phyloP scores from a whole-genome alignment of 768 basidiomycete genomes.

The Clitopilus passeckerianus region DNA sequence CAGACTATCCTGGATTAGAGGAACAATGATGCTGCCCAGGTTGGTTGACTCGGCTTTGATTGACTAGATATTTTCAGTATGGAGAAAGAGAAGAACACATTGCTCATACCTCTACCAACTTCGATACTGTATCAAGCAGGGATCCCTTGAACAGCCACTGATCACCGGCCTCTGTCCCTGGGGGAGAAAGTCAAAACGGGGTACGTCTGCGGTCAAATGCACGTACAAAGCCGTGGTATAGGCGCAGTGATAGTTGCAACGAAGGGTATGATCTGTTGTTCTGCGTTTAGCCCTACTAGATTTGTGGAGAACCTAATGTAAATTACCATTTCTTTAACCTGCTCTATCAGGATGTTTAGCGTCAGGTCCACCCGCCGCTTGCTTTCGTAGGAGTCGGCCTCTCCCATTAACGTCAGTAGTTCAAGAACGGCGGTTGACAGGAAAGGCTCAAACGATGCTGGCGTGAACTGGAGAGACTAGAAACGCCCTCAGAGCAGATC shows the following conservation, averaged over 20 bases:
- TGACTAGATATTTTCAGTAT: background rate
- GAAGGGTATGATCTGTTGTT: constrained; percentile 60
- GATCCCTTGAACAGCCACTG: constrained; percentile 71
- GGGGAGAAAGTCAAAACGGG: constrained; percentile 4
- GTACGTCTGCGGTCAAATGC: background rate
- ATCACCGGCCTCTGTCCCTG: constrained; percentile 65
- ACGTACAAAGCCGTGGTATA: constrained; percentile 69
- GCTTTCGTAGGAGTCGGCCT: constrained; percentile 72
- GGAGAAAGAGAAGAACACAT: background rate
- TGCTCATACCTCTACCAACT: constrained; percentile 56
- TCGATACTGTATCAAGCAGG: constrained; percentile 65
- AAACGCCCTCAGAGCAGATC: constrained; percentile 3
- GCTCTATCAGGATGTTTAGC: constrained; percentile 67
- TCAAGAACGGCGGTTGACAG: constrained; percentile 56
- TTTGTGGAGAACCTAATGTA: background rate
- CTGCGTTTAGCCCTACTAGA: background rate
- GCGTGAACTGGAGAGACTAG: constrained; percentile 63
- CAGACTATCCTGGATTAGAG: constrained; percentile 63
- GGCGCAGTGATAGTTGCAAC: constrained; percentile 55
- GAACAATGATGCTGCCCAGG: constrained; percentile 52
- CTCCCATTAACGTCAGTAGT: constrained; percentile 64
- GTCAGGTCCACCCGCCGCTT: constrained; percentile 69
- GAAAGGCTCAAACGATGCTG: constrained; percentile 62
- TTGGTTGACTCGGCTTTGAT: constrained; percentile 34
- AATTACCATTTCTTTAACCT: constrained; percentile 35